Base-by-base conservation (phyloP, 2,329 filamentous ascomycete genomes). In the Trichoderma oligosporum region DNA sequence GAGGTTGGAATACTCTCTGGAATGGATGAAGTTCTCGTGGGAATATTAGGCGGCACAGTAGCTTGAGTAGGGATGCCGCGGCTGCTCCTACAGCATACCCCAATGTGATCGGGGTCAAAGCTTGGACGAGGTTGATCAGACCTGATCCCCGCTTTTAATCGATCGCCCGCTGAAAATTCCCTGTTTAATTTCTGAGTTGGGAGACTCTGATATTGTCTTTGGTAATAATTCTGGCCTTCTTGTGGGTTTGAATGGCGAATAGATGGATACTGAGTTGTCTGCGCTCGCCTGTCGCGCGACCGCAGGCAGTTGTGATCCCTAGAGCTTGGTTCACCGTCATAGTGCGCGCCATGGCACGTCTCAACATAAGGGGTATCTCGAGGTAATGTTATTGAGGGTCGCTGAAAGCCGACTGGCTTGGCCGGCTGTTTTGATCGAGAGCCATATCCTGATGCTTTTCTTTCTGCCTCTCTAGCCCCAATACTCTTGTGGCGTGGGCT, bases 11-110 rank as follows among this genome's bases (percentile, higher is more conserved):
- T 53, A 24, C 57, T 66, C 14, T 60, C 63, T 33, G 58, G 62
- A n/a, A 72, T 69, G 2, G 72, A 74, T 22, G 72, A 74, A 24
- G 64, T 70, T 59, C 72, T 66, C 52, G 63, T 65, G 12, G 72
- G 72, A 39, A 74, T 69, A 55, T 69, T 70, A 11, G 72, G 72
- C 42, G 64, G 66, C 4, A 63, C 65, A n/a, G 60, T 58, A 18
- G 62, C 64, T 38, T 60, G 64, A 2, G 63, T 60, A 2, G 62
- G 61, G n/a, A 67, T 56, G 11, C 64, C 66, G 58, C 64, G 63
- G 47, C 65, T 64, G 16, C 61, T 64, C 56, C 64, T 65, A 39
- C 67, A 67, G 61, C 66, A 67, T 25, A 69, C 61, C 7, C 62
- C 62, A 35, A 61, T 57, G 44, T 69, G 65, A 12, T 63, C 53